phyloP scores from a whole-genome alignment of 2,329 filamentous ascomycete species.

The Penicillium rolfsii region DNA sequence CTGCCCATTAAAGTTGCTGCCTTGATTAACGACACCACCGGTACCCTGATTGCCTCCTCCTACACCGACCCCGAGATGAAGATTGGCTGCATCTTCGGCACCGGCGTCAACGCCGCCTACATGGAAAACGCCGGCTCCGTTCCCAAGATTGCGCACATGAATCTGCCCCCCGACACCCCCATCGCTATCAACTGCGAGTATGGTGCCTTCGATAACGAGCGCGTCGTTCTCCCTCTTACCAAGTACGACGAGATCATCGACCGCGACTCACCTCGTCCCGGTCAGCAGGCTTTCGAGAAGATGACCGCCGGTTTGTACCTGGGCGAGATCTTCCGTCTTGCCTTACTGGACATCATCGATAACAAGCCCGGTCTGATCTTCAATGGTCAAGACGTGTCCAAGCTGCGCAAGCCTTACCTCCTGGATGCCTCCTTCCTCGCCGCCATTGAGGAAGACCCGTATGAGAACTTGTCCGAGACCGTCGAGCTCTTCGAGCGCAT shows the following conservation, averaged over 20 bases:
- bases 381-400: constrained; percentile 75
- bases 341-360: constrained; percentile 83
- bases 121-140: constrained; percentile 92
- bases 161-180: constrained; percentile 77
- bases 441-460: constrained; percentile 91
- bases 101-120: constrained; percentile 96
- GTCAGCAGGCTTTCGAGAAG: constrained; percentile 95
- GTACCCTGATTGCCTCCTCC: constrained; percentile 91
- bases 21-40: constrained; percentile 96
- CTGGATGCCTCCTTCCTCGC: constrained; percentile 94
- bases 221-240: constrained; percentile 81
- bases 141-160: constrained; percentile 90
- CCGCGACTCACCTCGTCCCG: constrained; percentile 86
- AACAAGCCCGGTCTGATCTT: constrained; percentile 77
- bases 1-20: constrained; percentile 92
- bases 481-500: constrained; percentile 77
- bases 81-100: constrained; percentile 98
- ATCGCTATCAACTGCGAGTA: constrained; percentile 99
- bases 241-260: constrained; percentile 87
- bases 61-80: constrained; percentile 94
- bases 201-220: constrained; percentile 94
- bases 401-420: constrained; percentile 82
- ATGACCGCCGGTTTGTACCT: constrained; percentile 96
- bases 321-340: constrained; percentile 89
- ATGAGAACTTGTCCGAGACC: constrained; percentile 91